A percentile compares a stretch with the other conserved stretches of the same genome.
phyloP scores from a whole-genome alignment of 176 grass and related monocot species.

The Themeda triandra region DNA sequence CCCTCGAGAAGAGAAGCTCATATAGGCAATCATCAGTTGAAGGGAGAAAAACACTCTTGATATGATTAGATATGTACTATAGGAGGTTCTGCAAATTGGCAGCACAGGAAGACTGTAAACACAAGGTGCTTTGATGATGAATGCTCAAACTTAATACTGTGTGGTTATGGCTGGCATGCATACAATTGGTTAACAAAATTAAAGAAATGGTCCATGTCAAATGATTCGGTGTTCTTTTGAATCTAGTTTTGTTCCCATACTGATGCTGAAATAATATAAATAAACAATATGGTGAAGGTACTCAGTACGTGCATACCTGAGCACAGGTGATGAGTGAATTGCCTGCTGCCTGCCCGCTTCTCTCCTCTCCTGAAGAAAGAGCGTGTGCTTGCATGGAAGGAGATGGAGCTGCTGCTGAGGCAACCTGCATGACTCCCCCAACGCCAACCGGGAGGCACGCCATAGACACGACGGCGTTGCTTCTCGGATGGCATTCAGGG shows the following conservation, averaged over 20 bases:
- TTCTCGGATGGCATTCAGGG: conserved; percentile 93
- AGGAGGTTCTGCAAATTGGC: not conserved
- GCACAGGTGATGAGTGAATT: no score
- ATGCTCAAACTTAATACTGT: not conserved
- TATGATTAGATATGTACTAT: not conserved
- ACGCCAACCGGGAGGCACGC: conserved; percentile 61
- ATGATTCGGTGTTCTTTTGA: not conserved
- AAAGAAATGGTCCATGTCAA: not conserved
- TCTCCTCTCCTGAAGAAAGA: no score
- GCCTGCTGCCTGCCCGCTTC: no score
- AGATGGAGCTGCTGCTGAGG: not conserved
- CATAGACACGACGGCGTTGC: conserved; percentile 30
- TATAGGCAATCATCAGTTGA: not conserved
- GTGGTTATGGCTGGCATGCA: not conserved
- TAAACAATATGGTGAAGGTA: not conserved
- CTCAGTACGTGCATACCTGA: no score
- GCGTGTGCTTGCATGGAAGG: no score
- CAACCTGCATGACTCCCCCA: conserved; percentile 69
- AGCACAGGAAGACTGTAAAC: not conserved
- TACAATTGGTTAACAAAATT: not conserved
- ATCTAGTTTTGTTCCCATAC: not conserved
- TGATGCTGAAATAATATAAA: not conserved
- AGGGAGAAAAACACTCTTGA: not conserved
- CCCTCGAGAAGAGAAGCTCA: not conserved
- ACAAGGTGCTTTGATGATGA: not conserved